phyloP scores from a whole-genome alignment of 169 alveolate species.

The Eimeria praecox region DNA sequence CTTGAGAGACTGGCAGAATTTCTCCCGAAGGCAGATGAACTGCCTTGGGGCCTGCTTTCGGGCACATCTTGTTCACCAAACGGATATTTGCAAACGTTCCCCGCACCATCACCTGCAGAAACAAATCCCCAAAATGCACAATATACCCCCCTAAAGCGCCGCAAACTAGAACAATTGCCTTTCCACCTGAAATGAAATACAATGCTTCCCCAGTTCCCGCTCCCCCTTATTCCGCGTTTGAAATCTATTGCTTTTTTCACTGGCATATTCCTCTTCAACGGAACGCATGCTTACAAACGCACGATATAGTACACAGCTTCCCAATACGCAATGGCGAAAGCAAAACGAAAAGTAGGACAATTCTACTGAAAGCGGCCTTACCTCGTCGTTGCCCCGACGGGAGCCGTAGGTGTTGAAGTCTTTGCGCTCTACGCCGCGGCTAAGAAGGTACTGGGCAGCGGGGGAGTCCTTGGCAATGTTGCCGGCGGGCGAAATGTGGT shows the following conservation, averaged over 20 bases:
- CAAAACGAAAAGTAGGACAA: neutral
- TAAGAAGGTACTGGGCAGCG: constrained; percentile 93
- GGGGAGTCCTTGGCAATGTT: constrained; percentile 96
- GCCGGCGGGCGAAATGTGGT: constrained; percentile 99
- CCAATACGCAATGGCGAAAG: no score
- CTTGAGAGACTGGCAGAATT: constrained; percentile 92
- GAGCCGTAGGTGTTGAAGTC: constrained; percentile 98
- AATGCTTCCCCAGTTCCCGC: neutral
- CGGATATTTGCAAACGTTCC: constrained; percentile 98
- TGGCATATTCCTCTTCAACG: neutral
- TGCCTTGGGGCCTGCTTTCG: constrained; percentile 94
- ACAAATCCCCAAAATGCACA: no score
- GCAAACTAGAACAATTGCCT: neutral
- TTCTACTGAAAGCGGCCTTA: neutral
- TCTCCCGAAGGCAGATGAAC: constrained; percentile 94
- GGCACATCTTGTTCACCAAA: constrained; percentile 93
- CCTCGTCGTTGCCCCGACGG: constrained; percentile 97
- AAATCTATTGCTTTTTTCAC: no score
- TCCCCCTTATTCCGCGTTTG: neutral
- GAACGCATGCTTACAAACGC: neutral
- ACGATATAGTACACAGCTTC: neutral
- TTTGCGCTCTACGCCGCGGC: constrained; percentile 92
- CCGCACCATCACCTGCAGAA: constrained; percentile 93
- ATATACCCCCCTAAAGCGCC: neutral
- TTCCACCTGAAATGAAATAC: neutral